Base-by-base conservation (phyloP, 495 filamentous ascomycete species). In the Aspergillus nidulans region DNA sequence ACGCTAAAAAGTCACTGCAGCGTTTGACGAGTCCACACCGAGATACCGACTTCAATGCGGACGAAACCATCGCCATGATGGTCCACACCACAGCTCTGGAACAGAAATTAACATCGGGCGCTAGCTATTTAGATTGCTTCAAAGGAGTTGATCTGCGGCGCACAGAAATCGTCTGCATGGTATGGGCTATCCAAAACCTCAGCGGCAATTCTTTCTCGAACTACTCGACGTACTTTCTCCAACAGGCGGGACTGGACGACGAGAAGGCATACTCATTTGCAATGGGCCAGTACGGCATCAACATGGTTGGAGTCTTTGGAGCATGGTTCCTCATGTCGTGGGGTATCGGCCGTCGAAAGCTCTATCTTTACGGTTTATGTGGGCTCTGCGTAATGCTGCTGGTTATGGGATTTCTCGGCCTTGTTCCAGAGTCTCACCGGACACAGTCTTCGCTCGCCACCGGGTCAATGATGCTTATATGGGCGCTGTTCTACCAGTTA, bases 41-140 rank as follows among this genome's bases (percentile, higher is more conserved):
- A 0, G 80, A 88, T 39, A 77, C 77, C 0, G 75, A 85, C 21
- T 88, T 91, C 56, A 78, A 92, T 57, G 73, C 84, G 2, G 83
- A 89, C 58, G 87, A 94, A 68, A 90, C 86, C 0, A 75, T 94
- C 36, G 78, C 87, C 43, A 91, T 92, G 88, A 92, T 92, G 86
- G 84, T 88, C 24, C 88, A 90, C 60, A 91, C 88, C 7, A 87
- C 85, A 9, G 85, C 85, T 1, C 70, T 91, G 10, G 89, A 92
- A 63, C 74, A 84, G 53, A 85, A 85, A 32, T 84, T 85, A 52
- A 87, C 84, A 19, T 71, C 70, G 25, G 83, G 85, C n/a, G 81
- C 86, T n/a, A 82, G 75, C 46, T 90, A 88, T 59, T 58, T 77
- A 50, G 88, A 91, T 60, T 88, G 88, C 69, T 91, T 91, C 76